A percentile compares a stretch with the other conserved stretches of the same genome.
phyloP scores from a whole-genome alignment of 352 stramenopile genomes.

The Peronospora belbahrii region DNA sequence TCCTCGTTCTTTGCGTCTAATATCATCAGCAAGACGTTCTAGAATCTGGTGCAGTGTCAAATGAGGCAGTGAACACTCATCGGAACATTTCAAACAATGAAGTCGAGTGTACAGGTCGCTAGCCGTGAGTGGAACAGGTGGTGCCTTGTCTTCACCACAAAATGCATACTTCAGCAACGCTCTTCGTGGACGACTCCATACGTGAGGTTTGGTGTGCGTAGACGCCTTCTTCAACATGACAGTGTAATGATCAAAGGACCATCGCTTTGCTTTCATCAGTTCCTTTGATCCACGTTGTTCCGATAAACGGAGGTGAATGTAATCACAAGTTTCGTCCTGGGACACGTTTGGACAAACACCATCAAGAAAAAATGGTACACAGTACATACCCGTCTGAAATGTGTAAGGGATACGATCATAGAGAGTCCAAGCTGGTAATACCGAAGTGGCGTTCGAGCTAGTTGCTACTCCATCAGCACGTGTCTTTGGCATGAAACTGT shows the following conservation, averaged over 20 bases:
- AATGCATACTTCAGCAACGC: slow-evolving; percentile 34
- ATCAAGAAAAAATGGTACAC: slow-evolving; percentile 37
- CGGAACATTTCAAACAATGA: slow-evolving; percentile 30
- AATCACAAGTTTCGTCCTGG: slow-evolving; percentile 29
- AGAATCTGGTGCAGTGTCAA: slow-evolving; percentile 44
- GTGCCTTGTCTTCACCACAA: slow-evolving; percentile 22
- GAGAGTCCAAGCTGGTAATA: slow-evolving; percentile 41
- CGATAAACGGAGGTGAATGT: slow-evolving; percentile 30
- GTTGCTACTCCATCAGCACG: not conserved
- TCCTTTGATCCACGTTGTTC: slow-evolving; percentile 1
- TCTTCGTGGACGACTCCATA: slow-evolving; percentile 1
- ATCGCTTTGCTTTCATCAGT: slow-evolving; percentile 8
- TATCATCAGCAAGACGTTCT: slow-evolving; percentile 40
- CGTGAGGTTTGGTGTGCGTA: slow-evolving; percentile 3
- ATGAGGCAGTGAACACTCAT: slow-evolving; percentile 35
- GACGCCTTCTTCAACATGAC: slow-evolving; percentile 21
- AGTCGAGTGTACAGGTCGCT: slow-evolving; percentile 14
- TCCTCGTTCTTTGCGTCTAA: slow-evolving; percentile 21
- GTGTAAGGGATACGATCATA: slow-evolving; percentile 46
- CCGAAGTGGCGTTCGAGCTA: slow-evolving; percentile 5
- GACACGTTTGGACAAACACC: slow-evolving; percentile 31
- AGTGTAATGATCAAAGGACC: slow-evolving; percentile 37
- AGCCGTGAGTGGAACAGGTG: slow-evolving; percentile 1
- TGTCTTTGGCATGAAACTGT: slow-evolving; percentile 26
- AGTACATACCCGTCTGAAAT: slow-evolving; percentile 49